Conservation (phyloP, 805 yeast species). For the Ogataea zsoltii region DNA sequence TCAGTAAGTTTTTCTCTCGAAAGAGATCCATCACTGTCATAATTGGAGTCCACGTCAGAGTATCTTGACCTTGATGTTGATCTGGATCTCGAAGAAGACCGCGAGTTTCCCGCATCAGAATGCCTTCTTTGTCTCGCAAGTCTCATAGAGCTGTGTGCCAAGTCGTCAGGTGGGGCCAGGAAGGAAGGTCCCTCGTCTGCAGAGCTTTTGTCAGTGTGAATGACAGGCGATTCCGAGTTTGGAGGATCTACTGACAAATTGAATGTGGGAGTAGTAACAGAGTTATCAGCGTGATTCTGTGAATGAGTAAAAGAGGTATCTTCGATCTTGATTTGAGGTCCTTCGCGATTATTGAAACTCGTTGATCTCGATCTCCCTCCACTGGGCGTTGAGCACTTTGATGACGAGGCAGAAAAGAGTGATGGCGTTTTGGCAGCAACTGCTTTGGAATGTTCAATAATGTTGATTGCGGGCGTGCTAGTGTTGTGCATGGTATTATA, state of each 20-base stretch:
- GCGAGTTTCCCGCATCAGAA: constrained; percentile 25
- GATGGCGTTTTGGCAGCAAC: constrained; percentile 53
- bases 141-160: constrained; percentile 33
- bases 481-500: neutral
- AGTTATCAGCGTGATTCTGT: neutral
- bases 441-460: constrained; percentile 40
- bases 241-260: constrained; percentile 3
- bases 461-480: constrained; percentile 22
- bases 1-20: constrained; percentile 63
- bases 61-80: constrained; percentile 26
- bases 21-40: constrained; percentile 32
- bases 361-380: constrained; percentile 33
- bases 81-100: constrained; percentile 37
- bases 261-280: constrained; percentile 12
- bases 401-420: constrained; percentile 50
- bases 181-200: constrained; percentile 12
- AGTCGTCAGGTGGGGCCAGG: constrained; percentile 32
- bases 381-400: constrained; percentile 37
- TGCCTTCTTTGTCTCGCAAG: constrained; percentile 41
- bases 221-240: constrained; percentile 6
- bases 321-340: constrained; percentile 29
- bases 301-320: constrained; percentile 18
- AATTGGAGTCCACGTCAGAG: constrained; percentile 33
- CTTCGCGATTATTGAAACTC: constrained; percentile 17
- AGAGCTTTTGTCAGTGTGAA: neutral